Evolutionary conservation across 345 rosid species (phyloP).

Genomic region (Salix suchowensis): DNA sequence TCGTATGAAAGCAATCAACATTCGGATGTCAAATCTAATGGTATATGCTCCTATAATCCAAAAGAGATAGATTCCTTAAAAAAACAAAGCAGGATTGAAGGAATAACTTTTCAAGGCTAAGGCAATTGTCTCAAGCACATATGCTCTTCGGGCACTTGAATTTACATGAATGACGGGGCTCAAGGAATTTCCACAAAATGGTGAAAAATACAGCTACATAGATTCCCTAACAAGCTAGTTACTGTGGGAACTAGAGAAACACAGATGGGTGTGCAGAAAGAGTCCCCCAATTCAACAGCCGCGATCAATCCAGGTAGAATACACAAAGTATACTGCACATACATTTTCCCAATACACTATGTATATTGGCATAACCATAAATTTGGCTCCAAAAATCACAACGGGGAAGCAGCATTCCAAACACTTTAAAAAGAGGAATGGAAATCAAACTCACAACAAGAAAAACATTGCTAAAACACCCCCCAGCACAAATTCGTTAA

Average conservation of each 20-base stretch:
- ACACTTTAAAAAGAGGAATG: neutral
- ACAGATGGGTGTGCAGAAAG: neutral
- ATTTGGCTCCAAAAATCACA: neutral
- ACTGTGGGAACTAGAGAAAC: neutral
- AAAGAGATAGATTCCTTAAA: neutral
- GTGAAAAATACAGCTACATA: neutral
- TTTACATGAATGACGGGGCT: neutral
- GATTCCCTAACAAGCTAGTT: neutral
- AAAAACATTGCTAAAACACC: neutral
- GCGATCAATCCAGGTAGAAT: neutral
- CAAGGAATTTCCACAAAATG: neutral
- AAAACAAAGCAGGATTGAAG: neutral
- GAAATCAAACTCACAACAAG: neutral
- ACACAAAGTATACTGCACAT: neutral
- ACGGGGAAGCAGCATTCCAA: neutral
- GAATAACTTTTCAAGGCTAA: neutral
- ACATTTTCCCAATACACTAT: neutral
- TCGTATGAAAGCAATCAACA: neutral
- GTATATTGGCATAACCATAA: neutral
- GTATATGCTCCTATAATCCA: neutral
- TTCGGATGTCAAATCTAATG: neutral
- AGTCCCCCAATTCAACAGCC: neutral
- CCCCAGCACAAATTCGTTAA: neutral
- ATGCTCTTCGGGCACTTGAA: neutral
- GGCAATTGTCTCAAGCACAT: neutral